These are phyloP conservation scores for Pharnaceum exiguum DNA, from an alignment of 148 eudicot genomes.

Conservation along the genomic window DNA sequence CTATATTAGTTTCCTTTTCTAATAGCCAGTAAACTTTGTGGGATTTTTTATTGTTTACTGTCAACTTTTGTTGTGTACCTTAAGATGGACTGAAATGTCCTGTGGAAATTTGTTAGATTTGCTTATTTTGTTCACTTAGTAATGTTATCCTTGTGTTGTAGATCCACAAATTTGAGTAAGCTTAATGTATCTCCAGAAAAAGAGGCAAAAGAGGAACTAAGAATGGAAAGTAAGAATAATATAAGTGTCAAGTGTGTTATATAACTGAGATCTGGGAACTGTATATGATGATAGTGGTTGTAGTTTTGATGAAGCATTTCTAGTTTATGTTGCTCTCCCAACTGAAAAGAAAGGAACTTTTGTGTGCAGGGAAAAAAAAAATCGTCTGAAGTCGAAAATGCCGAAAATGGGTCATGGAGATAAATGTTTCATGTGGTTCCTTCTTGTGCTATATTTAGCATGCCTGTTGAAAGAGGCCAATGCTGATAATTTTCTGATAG, in stretches of 20 bases:
- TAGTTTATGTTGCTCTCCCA: not conserved
- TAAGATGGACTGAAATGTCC: not conserved
- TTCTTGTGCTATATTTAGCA: constrained; percentile 15
- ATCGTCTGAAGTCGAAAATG: not conserved
- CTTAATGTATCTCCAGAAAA: not conserved
- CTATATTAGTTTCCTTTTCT: not conserved
- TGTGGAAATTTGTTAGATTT: not conserved
- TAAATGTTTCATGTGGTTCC: constrained; percentile 18
- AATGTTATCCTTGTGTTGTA: not conserved
- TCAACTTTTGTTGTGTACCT: not conserved
- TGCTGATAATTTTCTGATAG: constrained; percentile 41
- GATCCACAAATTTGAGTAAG: not conserved
- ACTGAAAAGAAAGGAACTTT: not conserved
- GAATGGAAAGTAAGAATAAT: no score
- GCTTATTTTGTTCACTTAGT: not conserved
- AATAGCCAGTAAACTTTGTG: not conserved
- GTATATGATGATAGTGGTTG: not conserved
- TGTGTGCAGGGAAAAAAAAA: constrained; percentile 24
- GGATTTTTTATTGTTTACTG: not conserved
- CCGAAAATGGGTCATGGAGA: constrained; percentile 17
- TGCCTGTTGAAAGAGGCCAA: constrained; percentile 16
- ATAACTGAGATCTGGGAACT: constrained; percentile 10
- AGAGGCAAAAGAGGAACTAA: no score
- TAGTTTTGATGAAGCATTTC: not conserved
- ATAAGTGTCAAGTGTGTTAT: not conserved